These are phyloP conservation scores for Kuraishia piskuri DNA, from an alignment of 805 yeast genomes.

Conservation along the genomic window DNA sequence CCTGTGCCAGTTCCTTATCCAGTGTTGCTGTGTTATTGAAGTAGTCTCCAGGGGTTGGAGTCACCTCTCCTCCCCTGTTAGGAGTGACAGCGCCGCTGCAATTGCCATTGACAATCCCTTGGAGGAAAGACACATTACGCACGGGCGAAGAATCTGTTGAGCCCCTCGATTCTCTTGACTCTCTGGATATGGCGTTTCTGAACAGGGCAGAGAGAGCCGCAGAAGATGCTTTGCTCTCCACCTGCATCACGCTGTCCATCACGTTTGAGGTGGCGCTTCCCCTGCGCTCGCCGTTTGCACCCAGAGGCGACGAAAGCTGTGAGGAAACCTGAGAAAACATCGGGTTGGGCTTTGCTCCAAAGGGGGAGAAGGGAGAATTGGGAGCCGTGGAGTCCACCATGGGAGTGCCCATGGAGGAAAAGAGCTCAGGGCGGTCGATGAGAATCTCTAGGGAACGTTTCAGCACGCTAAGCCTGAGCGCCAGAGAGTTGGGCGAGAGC, in stretches of 20 bases:
- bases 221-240: conserved; percentile 35
- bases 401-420: conserved; percentile 13
- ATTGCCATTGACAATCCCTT: no score
- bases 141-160: not conserved
- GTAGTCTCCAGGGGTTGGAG: conserved; percentile 2
- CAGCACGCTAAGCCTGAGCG: conserved; percentile 64
- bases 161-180: not conserved
- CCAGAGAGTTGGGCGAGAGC: conserved; percentile 70
- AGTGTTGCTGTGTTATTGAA: conserved; percentile 7
- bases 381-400: not conserved
- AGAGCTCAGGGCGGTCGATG: conserved; percentile 50
- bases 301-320: conserved; percentile 2
- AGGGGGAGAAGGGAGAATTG: not conserved
- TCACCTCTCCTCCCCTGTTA: not conserved
- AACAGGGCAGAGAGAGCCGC: conserved; percentile 39
- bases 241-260: conserved; percentile 18
- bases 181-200: conserved; percentile 17
- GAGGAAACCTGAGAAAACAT: not conserved
- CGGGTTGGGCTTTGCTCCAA: not conserved
- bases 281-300: conserved; percentile 4
- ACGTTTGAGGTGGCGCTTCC: conserved; percentile 9
- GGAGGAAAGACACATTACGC: not conserved
- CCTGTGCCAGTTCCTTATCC: conserved; percentile 24
- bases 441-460: conserved; percentile 71
- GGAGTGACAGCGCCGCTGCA: not conserved